Conservation (phyloP, 2,329 filamentous ascomycete species). For the Xylaria hypoxylon region DNA sequence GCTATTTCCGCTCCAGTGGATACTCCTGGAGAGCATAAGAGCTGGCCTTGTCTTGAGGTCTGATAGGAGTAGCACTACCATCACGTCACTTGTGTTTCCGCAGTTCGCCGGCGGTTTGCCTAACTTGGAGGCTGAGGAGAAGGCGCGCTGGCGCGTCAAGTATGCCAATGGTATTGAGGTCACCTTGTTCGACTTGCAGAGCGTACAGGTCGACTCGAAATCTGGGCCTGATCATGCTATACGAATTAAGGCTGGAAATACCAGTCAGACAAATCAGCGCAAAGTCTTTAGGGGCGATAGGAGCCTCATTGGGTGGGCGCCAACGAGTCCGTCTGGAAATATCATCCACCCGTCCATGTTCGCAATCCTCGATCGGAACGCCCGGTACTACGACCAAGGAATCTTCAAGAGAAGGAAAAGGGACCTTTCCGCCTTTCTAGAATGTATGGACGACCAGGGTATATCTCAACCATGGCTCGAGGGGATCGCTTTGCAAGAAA, state of each 20-base stretch:
- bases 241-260: slow-evolving; percentile 4
- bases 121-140: slow-evolving; percentile 22
- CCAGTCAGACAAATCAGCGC: slow-evolving; percentile 12
- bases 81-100: slow-evolving; percentile 25
- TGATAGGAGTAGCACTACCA: background rate
- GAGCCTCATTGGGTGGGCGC: slow-evolving; percentile 13
- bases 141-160: slow-evolving; percentile 26
- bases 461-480: slow-evolving; percentile 26
- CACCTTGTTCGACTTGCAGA: slow-evolving; percentile 31
- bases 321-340: slow-evolving; percentile 16
- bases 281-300: slow-evolving; percentile 20
- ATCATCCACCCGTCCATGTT: slow-evolving; percentile 32
- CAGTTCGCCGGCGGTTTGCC: slow-evolving; percentile 29
- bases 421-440: slow-evolving; percentile 18
- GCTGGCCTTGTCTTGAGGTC: slow-evolving; percentile 24
- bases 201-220: slow-evolving; percentile 25
- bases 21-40: slow-evolving; percentile 31
- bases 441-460: slow-evolving; percentile 34
- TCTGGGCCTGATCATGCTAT: slow-evolving; percentile 22
- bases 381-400: slow-evolving; percentile 30
- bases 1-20: slow-evolving; percentile 33
- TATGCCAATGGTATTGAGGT: slow-evolving; percentile 29
- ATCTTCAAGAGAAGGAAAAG: slow-evolving; percentile 28
- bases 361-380: slow-evolving; percentile 21
- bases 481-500: slow-evolving; percentile 20